Conservation (phyloP, 208 protist genomes). For the Trypanosoma boissoni region DNA sequence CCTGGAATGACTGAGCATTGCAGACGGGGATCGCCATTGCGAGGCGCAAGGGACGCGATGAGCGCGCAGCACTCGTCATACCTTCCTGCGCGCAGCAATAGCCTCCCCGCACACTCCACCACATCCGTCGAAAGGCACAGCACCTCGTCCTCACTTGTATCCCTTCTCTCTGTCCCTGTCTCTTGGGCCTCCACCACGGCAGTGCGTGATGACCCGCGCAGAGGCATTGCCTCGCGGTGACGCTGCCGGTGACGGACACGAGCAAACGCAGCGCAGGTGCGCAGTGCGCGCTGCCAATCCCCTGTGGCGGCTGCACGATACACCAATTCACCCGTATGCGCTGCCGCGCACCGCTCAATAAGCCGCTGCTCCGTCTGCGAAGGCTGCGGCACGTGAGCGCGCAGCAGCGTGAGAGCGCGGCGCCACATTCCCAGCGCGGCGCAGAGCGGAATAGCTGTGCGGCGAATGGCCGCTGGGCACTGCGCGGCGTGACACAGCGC, state of each 20-base stretch:
- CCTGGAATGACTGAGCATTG: not conserved
- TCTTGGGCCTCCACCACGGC: no score
- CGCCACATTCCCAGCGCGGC: conserved; percentile 24
- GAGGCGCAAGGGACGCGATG: not conserved
- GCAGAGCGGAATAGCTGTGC: conserved; percentile 23
- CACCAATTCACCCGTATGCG: conserved; percentile 7
- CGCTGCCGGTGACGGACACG: not conserved
- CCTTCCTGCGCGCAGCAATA: not conserved
- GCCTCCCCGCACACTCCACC: not conserved
- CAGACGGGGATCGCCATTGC: not conserved
- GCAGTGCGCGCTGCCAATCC: conserved; percentile 20
- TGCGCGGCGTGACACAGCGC: conserved; percentile 19
- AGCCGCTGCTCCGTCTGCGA: conserved; percentile 12
- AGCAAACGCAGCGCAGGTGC: conserved; percentile 2
- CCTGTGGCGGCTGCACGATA: not conserved
- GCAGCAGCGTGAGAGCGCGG: conserved; percentile 12
- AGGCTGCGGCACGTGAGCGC: conserved; percentile 4
- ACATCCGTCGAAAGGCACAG: conserved; percentile 5
- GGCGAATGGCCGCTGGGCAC: conserved; percentile 11
- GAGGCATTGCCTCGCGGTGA: no score
- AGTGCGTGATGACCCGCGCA: no score
- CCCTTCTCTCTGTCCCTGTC: not conserved
- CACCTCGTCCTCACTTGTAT: not conserved
- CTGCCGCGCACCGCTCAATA: conserved; percentile 5
- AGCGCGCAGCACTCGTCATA: not conserved